Evolutionary conservation across 2,329 filamentous ascomycete species (phyloP).

Genomic region (Diplocarpon mali): DNA sequence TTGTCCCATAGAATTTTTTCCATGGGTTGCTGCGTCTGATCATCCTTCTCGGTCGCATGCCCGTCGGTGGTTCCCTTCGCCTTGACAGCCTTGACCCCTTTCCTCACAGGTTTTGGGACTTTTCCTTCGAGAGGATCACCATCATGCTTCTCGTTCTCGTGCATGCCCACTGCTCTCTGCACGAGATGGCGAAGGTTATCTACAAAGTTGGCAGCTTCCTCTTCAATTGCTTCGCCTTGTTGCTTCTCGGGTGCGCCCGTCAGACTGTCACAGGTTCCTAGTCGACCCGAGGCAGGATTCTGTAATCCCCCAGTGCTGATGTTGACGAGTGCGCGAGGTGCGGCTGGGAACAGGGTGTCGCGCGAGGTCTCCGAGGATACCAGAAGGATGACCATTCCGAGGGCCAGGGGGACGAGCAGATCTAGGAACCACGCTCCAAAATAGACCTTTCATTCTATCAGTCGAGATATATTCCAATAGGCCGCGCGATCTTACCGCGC

Average conservation of each 20-base stretch:
- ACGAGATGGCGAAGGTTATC: slow-evolving; percentile 8
- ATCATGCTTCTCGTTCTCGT: slow-evolving; percentile 11
- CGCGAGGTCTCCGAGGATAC: slow-evolving; percentile 7
- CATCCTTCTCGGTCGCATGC: slow-evolving; percentile 8
- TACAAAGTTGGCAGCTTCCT: slow-evolving; percentile 18
- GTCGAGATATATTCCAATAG: too few relatives aligned
- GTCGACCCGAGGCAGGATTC: slow-evolving; percentile 12
- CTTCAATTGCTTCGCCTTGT: slow-evolving; percentile 15
- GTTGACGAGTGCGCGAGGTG: slow-evolving; percentile 14
- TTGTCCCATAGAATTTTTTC: slow-evolving; percentile 15
- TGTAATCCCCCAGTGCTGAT: slow-evolving; percentile 13
- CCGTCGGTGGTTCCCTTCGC: slow-evolving; percentile 3
- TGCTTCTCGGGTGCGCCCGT: slow-evolving; percentile 18
- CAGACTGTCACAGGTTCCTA: slow-evolving; percentile 14
- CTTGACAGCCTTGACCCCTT: slow-evolving; percentile 10
- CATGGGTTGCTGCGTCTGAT: slow-evolving; percentile 16
- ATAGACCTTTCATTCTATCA: slow-evolving; percentile 4
- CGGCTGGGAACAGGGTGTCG: slow-evolving; percentile 12
- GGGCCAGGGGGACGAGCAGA: slow-evolving; percentile 13
- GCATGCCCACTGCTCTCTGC: slow-evolving; percentile 13
- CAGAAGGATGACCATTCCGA: slow-evolving; percentile 11
- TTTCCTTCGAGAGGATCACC: slow-evolving; percentile 13
- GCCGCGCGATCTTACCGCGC: slow-evolving; percentile 1
- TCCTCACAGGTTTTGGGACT: slow-evolving; percentile 11
- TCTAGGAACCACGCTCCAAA: slow-evolving; percentile 13